These are phyloP conservation scores for Coprinopsis marcescibilis DNA, from an alignment of 768 basidiomycete genomes.

Conservation along the genomic window DNA sequence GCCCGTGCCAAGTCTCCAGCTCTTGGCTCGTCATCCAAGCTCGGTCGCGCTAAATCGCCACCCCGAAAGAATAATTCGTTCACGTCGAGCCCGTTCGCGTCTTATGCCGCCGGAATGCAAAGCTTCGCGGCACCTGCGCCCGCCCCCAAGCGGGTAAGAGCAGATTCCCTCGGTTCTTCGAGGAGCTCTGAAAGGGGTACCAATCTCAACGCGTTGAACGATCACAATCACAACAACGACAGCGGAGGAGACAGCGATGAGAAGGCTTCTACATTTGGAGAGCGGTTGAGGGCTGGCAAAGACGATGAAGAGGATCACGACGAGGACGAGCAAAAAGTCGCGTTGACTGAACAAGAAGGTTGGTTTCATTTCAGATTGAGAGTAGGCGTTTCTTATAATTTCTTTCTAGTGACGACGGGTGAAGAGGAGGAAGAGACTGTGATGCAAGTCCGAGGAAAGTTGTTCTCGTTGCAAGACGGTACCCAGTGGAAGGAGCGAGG, in stretches of 20 bases:
- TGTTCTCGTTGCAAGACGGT: constrained; percentile 54
- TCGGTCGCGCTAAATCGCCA: constrained; percentile 52
- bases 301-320: constrained; percentile 51
- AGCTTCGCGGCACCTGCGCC: constrained; percentile 41
- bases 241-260: not conserved
- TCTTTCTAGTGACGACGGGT: constrained; percentile 56
- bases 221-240: constrained; percentile 1
- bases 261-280: constrained; percentile 3
- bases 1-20: constrained; percentile 47
- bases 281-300: constrained; percentile 32
- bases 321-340: constrained; percentile 44
- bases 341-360: constrained; percentile 68
- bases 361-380: constrained; percentile 1
- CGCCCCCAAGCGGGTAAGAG: constrained; percentile 49
- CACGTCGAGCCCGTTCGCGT: constrained; percentile 50
- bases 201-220: constrained; percentile 19
- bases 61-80: constrained; percentile 36
- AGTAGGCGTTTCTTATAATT: constrained; percentile 7
- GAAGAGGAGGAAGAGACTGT: constrained; percentile 80
- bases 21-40: constrained; percentile 34
- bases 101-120: constrained; percentile 44
- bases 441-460: constrained; percentile 71
- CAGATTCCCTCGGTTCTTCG: constrained; percentile 43
- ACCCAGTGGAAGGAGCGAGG: constrained; percentile 78
- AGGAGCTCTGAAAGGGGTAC: constrained; percentile 39